Evolutionary conservation across 805 yeast species (phyloP).

Genomic region (Pichia paraexigua): DNA sequence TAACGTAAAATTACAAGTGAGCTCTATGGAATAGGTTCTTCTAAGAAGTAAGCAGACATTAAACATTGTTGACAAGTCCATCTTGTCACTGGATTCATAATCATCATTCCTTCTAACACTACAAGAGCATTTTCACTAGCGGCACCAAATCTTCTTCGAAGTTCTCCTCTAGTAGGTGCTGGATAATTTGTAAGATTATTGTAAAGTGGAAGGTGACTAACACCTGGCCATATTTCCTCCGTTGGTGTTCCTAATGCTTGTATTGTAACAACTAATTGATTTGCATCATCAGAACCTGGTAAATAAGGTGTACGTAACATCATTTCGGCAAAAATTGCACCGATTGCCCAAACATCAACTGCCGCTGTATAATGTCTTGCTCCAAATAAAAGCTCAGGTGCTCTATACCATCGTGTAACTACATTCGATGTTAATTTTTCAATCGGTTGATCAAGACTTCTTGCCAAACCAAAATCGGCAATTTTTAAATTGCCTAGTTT

Average conservation of each 20-base stretch:
- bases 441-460: slow-evolving; percentile 71
- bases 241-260: slow-evolving; percentile 95
- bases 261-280: slow-evolving; percentile 89
- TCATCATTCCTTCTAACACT: slow-evolving; percentile 62
- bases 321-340: slow-evolving; percentile 90
- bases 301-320: slow-evolving; percentile 93
- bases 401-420: slow-evolving; percentile 96
- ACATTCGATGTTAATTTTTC: slow-evolving; percentile 85
- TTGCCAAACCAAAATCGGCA: slow-evolving; percentile 96
- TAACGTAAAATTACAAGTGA: background rate
- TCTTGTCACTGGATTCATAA: slow-evolving; percentile 71
- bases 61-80: slow-evolving; percentile 59
- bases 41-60: slow-evolving; percentile 59
- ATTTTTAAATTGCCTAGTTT: slow-evolving; percentile 84
- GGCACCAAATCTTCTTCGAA: slow-evolving; percentile 78
- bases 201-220: slow-evolving; percentile 69
- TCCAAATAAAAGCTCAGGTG: slow-evolving; percentile 89
- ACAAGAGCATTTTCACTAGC: slow-evolving; percentile 82
- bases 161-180: slow-evolving; percentile 70
- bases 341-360: slow-evolving; percentile 94
- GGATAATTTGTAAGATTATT: slow-evolving; percentile 71
- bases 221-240: slow-evolving; percentile 86
- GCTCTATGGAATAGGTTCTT: slow-evolving; percentile 52
- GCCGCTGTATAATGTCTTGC: slow-evolving; percentile 84
- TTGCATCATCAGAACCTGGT: slow-evolving; percentile 86